Percentiles rank a stretch among this genome's conserved stretches.
These are phyloP conservation scores for Prunus padus DNA, from an alignment of 306 rosid genomes.

Conservation along the genomic window DNA sequence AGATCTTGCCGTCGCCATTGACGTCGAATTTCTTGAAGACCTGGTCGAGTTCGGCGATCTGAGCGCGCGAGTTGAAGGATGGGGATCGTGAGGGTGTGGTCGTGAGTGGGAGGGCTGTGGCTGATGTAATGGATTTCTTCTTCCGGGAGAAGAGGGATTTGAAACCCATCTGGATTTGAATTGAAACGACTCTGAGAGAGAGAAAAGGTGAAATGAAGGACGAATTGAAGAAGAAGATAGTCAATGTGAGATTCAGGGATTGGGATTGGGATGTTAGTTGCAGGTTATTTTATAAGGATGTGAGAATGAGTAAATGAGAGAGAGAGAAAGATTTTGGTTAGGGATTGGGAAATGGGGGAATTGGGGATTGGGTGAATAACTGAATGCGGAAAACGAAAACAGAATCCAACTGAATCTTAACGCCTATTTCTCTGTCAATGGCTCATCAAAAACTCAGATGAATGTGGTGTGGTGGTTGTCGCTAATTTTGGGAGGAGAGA, in stretches of 20 bases:
- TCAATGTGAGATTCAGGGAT: not conserved
- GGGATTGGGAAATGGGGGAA: not conserved
- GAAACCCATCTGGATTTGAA: constrained; percentile 51
- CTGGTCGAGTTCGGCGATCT: constrained; percentile 62
- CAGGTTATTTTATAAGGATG: not conserved
- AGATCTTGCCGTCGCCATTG: constrained; percentile 93
- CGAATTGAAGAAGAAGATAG: not conserved
- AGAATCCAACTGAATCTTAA: constrained; percentile 7
- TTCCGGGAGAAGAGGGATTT: constrained; percentile 57
- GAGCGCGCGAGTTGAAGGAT: constrained; percentile 39
- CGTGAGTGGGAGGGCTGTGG: not conserved
- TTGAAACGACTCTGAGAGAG: not conserved
- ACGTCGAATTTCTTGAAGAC: constrained; percentile 84
- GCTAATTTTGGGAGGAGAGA: not conserved
- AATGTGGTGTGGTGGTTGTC: not conserved
- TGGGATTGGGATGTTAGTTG: not conserved
- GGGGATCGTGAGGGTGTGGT: constrained; percentile 30
- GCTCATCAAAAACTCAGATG: not conserved
- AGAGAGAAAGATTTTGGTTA: not conserved
- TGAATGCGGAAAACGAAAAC: not conserved
- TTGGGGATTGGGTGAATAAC: not conserved
- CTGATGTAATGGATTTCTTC: constrained; percentile 32
- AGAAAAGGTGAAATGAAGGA: not conserved
- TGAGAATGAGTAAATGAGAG: not conserved
- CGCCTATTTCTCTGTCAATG: not conserved